phyloP scores from a whole-genome alignment of 2,329 filamentous ascomycete genomes.

The Herpomyces periplanetae region DNA sequence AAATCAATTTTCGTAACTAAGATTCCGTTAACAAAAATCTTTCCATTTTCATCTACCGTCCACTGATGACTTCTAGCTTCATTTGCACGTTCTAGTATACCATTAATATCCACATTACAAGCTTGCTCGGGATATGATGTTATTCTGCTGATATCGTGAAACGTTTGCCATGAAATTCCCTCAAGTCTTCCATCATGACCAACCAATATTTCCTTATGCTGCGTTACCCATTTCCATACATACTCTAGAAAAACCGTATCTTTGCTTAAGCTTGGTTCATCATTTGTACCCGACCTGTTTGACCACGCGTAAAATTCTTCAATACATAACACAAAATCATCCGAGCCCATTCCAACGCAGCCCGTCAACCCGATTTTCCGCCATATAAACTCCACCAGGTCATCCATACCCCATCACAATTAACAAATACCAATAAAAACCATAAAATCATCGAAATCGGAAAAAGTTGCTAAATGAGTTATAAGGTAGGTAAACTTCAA shows the following conservation, averaged over 20 bases:
- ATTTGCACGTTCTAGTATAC: conserved; percentile 1
- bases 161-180: conserved; percentile 9
- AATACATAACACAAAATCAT: conserved; percentile 8
- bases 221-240: conserved; percentile 16
- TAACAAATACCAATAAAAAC: no score
- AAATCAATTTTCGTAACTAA: conserved; percentile 3
- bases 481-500: no score
- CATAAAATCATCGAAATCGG: no score
- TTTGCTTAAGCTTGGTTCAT: conserved; percentile 2
- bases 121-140: conserved; percentile 2
- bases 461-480: no score
- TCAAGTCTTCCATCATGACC: conserved; percentile 5
- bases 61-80: no score
- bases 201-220: conserved; percentile 15
- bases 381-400: conserved; percentile 16
- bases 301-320: conserved; percentile 6
- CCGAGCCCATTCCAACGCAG: conserved; percentile 8
- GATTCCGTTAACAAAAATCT: conserved; percentile 2
- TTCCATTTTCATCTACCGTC: conserved; percentile 1
- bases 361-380: conserved; percentile 18
- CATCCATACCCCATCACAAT: conserved; percentile 15
- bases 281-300: conserved; percentile 1
- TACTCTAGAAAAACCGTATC: conserved; percentile 10
- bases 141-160: conserved; percentile 9
- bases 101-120: conserved; percentile 1